Percentiles rank a stretch among this genome's conserved stretches.
Evolutionary conservation across 2,329 filamentous ascomycete species (phyloP).

Genomic region (Pseudogymnoascus sp.): DNA sequence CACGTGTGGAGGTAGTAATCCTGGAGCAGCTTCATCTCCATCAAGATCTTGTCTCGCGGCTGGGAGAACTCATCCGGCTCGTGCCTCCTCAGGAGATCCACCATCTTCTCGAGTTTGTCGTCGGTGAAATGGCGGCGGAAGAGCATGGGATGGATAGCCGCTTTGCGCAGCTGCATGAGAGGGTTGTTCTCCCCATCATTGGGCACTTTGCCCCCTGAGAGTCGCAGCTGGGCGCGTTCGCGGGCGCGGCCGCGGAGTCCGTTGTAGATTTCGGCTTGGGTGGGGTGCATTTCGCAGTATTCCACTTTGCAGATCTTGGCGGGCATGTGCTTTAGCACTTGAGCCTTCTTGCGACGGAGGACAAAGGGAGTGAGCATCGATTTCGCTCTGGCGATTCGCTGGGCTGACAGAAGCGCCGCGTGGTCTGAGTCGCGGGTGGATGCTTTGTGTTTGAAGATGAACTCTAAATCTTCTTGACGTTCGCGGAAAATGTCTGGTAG

Average conservation of each 20-base stretch:
- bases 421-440: slow-evolving; percentile 74
- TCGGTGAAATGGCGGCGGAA: slow-evolving; percentile 78
- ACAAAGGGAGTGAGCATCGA: slow-evolving; percentile 95
- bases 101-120: slow-evolving; percentile 67
- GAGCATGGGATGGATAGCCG: slow-evolving; percentile 83
- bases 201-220: slow-evolving; percentile 45
- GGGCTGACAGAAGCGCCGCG: slow-evolving; percentile 75
- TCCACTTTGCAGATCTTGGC: slow-evolving; percentile 71
- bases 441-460: slow-evolving; percentile 87
- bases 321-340: slow-evolving; percentile 80
- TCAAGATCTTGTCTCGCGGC: slow-evolving; percentile 44
- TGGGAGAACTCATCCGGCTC: slow-evolving; percentile 46
- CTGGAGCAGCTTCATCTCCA: slow-evolving; percentile 51
- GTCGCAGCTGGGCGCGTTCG: slow-evolving; percentile 48
- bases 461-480: slow-evolving; percentile 70
- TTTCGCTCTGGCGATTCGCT: slow-evolving; percentile 78
- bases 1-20: slow-evolving; percentile 61
- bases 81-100: slow-evolving; percentile 65
- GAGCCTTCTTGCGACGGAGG: slow-evolving; percentile 83
- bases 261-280: slow-evolving; percentile 68
- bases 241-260: slow-evolving; percentile 58
- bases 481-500: slow-evolving; percentile 76
- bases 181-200: slow-evolving; percentile 57
- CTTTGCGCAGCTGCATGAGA: slow-evolving; percentile 87
- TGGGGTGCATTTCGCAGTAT: slow-evolving; percentile 69